These are phyloP conservation scores for Saprolegnia parasitica DNA, from an alignment of 352 stramenopile genomes.

Conservation along the genomic window DNA sequence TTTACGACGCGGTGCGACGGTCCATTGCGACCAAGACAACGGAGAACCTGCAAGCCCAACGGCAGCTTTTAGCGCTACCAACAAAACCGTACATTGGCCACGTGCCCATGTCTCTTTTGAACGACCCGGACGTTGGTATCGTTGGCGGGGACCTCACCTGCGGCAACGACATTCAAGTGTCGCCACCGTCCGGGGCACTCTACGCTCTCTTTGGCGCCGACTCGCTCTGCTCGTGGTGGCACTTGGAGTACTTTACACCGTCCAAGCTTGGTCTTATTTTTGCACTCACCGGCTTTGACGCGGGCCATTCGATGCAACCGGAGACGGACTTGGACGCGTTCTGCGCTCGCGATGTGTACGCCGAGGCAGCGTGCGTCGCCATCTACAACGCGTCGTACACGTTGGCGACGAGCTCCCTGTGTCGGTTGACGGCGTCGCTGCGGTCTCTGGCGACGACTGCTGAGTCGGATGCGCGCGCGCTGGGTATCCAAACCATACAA, in stretches of 20 bases:
- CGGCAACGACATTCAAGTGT: neutral
- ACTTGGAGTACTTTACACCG: neutral
- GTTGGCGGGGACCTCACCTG: slow-evolving; percentile 18
- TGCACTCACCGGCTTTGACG: slow-evolving; percentile 7
- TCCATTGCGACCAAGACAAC: neutral
- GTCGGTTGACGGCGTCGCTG: neutral
- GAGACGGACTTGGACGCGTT: neutral
- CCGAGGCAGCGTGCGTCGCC: neutral
- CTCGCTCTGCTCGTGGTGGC: neutral
- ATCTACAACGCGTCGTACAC: neutral
- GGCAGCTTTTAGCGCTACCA: neutral
- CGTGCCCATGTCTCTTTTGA: neutral
- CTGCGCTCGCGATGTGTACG: neutral
- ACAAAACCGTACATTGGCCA: neutral
- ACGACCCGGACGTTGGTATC: neutral
- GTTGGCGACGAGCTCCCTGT: neutral
- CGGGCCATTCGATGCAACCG: neutral
- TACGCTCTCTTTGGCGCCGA: neutral
- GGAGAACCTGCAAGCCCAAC: neutral
- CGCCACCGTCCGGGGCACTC: neutral
- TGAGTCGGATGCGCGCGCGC: neutral
- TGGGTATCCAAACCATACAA: neutral
- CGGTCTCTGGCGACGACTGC: neutral
- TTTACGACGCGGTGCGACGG: neutral
- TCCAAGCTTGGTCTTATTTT: neutral